A percentile compares a stretch with the other conserved stretches of the same genome.
Conservation (phyloP, 805 yeast genomes). For the Yamadazyma nakazawae region DNA sequence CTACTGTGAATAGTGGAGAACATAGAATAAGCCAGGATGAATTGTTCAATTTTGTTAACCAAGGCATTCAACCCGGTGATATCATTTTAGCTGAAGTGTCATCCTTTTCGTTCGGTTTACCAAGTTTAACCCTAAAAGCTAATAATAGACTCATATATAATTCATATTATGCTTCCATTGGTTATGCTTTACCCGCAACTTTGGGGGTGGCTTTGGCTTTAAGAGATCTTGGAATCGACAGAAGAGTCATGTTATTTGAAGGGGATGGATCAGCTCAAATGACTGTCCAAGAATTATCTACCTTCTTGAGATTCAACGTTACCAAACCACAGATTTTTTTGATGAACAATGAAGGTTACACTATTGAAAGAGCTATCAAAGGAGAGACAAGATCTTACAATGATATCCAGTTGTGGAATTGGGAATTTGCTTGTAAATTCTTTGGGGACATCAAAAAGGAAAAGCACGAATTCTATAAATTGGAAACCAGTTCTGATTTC, state of each 20-base stretch:
- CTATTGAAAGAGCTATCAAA: slow-evolving; percentile 82
- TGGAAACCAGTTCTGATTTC: slow-evolving; percentile 21
- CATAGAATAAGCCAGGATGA: slow-evolving; percentile 25
- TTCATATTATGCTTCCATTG: slow-evolving; percentile 80
- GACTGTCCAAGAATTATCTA: slow-evolving; percentile 82
- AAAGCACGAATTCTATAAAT: slow-evolving; percentile 20
- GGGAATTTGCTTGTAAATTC: slow-evolving; percentile 64
- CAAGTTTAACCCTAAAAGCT: slow-evolving; percentile 61
- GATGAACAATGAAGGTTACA: slow-evolving; percentile 83
- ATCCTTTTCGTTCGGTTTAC: slow-evolving; percentile 72
- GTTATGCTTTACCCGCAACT: slow-evolving; percentile 83
- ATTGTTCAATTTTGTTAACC: slow-evolving; percentile 33
- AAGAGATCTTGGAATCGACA: slow-evolving; percentile 46
- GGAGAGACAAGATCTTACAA: slow-evolving; percentile 78
- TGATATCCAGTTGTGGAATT: slow-evolving; percentile 80
- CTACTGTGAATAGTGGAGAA: neutral
- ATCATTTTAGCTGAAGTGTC: slow-evolving; percentile 80
- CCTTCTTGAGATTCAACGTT: slow-evolving; percentile 55
- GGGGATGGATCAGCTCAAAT: slow-evolving; percentile 96
- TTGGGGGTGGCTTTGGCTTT: slow-evolving; percentile 78
- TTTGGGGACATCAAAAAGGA: slow-evolving; percentile 49
- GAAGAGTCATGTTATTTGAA: slow-evolving; percentile 68
- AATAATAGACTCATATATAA: slow-evolving; percentile 57
- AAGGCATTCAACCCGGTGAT: slow-evolving; percentile 56
- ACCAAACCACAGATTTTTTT: slow-evolving; percentile 60